phyloP scores from a whole-genome alignment of 2,329 filamentous ascomycete genomes.

The Beauveria varroae region DNA sequence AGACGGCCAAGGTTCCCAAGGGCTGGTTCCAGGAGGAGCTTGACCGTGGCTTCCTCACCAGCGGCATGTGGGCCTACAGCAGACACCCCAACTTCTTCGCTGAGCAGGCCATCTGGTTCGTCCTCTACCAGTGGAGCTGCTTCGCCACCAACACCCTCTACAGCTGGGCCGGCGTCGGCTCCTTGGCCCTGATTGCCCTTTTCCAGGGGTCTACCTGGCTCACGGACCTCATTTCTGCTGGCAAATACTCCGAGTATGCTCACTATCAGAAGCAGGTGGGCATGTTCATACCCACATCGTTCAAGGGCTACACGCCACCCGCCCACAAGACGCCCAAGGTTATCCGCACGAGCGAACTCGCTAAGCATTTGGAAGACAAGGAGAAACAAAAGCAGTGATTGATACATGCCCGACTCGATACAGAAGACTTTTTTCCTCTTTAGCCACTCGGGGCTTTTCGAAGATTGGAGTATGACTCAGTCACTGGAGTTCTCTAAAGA shows the following conservation, averaged over 20 bases:
- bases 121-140: slow-evolving; percentile 82
- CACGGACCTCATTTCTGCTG: slow-evolving; percentile 71
- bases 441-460: no score
- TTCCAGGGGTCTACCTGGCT: slow-evolving; percentile 88
- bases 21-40: slow-evolving; percentile 65
- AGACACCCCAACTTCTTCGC: slow-evolving; percentile 93
- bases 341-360: slow-evolving; percentile 44
- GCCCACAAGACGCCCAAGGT: slow-evolving; percentile 34
- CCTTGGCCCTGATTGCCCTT: slow-evolving; percentile 62
- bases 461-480: not conserved
- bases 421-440: no score
- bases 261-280: slow-evolving; percentile 78
- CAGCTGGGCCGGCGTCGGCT: slow-evolving; percentile 73
- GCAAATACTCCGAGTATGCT: slow-evolving; percentile 83
- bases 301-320: slow-evolving; percentile 33
- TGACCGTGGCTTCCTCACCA: slow-evolving; percentile 80
- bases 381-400: slow-evolving; percentile 24
- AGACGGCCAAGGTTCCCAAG: slow-evolving; percentile 61
- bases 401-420: not conserved
- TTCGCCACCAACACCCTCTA: slow-evolving; percentile 61
- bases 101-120: slow-evolving; percentile 85
- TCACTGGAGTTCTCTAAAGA: not conserved
- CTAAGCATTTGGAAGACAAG: slow-evolving; percentile 36
- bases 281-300: slow-evolving; percentile 65
- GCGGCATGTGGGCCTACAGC: slow-evolving; percentile 79